Percentiles rank a stretch among this genome's conserved stretches.
phyloP scores from a whole-genome alignment of 148 eudicot species.

The Diospyros lotus region DNA sequence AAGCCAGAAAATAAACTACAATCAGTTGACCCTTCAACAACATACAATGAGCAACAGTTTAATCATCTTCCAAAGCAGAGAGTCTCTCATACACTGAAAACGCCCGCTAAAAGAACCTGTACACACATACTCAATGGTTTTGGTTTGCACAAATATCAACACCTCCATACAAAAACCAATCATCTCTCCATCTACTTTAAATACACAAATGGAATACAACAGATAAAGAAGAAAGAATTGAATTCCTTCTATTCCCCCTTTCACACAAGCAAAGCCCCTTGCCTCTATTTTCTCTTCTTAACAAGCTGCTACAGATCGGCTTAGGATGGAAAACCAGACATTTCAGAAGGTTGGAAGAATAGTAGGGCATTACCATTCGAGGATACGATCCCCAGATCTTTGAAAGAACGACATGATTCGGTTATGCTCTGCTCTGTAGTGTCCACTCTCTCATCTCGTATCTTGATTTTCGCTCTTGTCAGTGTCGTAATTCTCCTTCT shows the following conservation, averaged over 20 bases:
- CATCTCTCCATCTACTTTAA: constrained; percentile 10
- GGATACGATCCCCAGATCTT: not conserved
- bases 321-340: not conserved
- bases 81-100: no score
- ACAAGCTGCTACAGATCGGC: not conserved
- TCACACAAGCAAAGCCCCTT: not conserved
- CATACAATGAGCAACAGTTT: no score
- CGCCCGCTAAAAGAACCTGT: constrained; percentile 2
- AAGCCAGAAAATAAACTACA: no score
- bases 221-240: not conserved
- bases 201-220: not conserved
- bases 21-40: no score
- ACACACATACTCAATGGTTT: constrained; percentile 4
- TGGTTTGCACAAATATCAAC: constrained; percentile 6
- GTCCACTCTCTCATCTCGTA: constrained; percentile 61
- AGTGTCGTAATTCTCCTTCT: constrained; percentile 53
- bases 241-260: not conserved
- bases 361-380: not conserved
- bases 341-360: not conserved
- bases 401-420: not conserved
- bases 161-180: constrained; percentile 10
- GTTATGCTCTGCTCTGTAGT: constrained; percentile 19
- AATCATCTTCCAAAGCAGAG: no score
- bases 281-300: not conserved
- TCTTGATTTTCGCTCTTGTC: constrained; percentile 82